Evolutionary conservation across 2,329 filamentous ascomycete species (phyloP), one percentile per base, ranked within the genome.

Genomic region (Ascochyta fabae): DNA sequence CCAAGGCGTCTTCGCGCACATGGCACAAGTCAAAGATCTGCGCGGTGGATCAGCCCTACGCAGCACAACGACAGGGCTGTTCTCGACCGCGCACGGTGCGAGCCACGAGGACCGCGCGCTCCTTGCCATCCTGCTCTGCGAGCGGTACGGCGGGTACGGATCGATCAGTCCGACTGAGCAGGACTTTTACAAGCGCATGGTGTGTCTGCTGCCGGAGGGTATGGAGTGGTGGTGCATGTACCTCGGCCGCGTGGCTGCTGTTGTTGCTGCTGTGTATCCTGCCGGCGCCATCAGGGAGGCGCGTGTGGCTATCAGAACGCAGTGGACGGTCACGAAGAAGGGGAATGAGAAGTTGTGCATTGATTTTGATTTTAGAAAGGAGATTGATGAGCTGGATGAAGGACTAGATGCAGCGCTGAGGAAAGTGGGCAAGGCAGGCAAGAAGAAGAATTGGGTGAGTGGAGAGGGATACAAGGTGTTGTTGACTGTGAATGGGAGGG

Each of bases 51-150:
- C 86, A 46, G 88, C 88, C 7, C 77, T 96, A n/a, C 87, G 92
- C 65, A 81, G 85, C 58, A 89, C 90, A 1, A 86, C 91, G 6
- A 86, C 84, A 1, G 86, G 90, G 0, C 78, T 89, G 33, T 81
- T 93, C 44, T 84, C 86, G 1, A 83, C 84, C 13, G 82, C 84
- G 1, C 91, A 94, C 35, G 91, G 91, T 0, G 77, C 96, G 24
- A 87, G 86, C 1, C 92, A 97, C 70, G 74, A 86, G 40, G 83
- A 87, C 46, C 84, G 92, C 12, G 88, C 90, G 0, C 74, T 90
- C 2, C 79, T 96, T 3, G 90, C 86, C 0, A 78, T 96, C 4
- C 83, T 88, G 1, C 80, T 91, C 1, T 92, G 87, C 63, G 86
- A 89, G 41, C 82, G 92, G 62, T 96, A 91, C 86, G 89, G 87